Percentiles rank a stretch among this genome's conserved stretches.
phyloP scores from a whole-genome alignment of 2,329 filamentous ascomycete genomes.

The Trichoderma sp. region DNA sequence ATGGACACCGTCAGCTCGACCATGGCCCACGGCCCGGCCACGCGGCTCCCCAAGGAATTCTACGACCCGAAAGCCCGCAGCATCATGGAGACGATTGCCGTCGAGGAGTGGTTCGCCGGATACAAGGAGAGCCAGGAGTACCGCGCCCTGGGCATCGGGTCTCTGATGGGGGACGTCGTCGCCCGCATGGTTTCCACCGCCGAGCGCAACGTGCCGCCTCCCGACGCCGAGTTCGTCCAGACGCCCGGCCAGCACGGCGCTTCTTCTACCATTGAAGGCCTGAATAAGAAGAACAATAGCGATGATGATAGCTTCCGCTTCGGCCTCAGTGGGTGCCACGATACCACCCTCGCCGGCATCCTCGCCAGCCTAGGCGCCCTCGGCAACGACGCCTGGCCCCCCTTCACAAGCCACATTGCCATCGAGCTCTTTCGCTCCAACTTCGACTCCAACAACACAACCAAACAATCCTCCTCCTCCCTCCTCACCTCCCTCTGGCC shows the following conservation, averaged over 20 bases:
- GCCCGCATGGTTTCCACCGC: constrained; percentile 69
- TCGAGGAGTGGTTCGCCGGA: constrained; percentile 92
- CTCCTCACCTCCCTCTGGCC: constrained; percentile 31
- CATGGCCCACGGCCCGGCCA: constrained; percentile 72
- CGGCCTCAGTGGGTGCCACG: constrained; percentile 83
- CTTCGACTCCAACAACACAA: constrained; percentile 32
- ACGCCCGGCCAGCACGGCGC: constrained; percentile 34
- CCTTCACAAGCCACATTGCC: constrained; percentile 89
- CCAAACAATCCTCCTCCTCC: constrained; percentile 25
- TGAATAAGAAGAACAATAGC: constrained; percentile 20
- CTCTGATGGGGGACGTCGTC: constrained; percentile 80
- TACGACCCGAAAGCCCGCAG: constrained; percentile 73
- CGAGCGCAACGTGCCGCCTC: constrained; percentile 46
- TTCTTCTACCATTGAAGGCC: too few species aligned
- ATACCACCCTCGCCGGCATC: constrained; percentile 84
- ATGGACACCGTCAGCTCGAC: constrained; percentile 95
- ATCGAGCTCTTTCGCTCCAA: constrained; percentile 79
- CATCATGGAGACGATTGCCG: constrained; percentile 72
- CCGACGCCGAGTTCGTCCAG: constrained; percentile 50
- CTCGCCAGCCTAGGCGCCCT: constrained; percentile 80
- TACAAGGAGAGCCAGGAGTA: constrained; percentile 86
- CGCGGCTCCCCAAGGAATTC: constrained; percentile 79
- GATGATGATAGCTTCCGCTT: constrained; percentile 59
- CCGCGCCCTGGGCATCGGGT: constrained; percentile 83
- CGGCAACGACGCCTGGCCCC: constrained; percentile 75